Evolutionary conservation across 345 rosid species (phyloP), one percentile per base, ranked within the genome.

Genomic region (Kernera saxatilis): DNA sequence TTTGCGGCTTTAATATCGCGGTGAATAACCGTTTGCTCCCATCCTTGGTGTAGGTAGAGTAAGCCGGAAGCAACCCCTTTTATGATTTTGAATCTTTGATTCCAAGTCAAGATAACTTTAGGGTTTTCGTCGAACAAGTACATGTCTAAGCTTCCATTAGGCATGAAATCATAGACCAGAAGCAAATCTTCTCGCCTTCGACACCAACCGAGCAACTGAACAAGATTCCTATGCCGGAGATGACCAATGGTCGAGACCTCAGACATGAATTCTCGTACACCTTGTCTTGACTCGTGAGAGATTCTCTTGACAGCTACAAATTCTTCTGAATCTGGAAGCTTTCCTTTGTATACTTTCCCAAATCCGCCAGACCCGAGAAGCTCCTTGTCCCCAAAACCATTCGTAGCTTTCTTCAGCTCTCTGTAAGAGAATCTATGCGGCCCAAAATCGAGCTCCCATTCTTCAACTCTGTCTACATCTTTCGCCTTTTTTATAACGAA

Each of bases 21-120:
- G 68, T 94, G 99, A 67, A 94, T 88, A 50, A 94, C 98, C 3
- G 84, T 72, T 52, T 94, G 92, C 46, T 94, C 99, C 95, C 93
- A 91, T 67, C 80, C 99, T 80, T 91, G 96, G n/a, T 91, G 97
- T 59, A 91, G 65, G 79, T 94, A 94, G 32, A 87, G 55, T 77
- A 94, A 91, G 3, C 87, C 96, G 0, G 89, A 94, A 53, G 97
- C 97, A 32, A 91, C 93, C 6, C 84, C 98, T 80, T 84, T 88
- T 23, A 88, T 81, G 18, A 94, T 84, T 73, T 80, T 84, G 65
- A 85, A 88, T 73, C 99, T 85, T 71, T 91, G 86, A 8, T 76
- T 82, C 99, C 99, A 91, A 15, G 61, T 81, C 64, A 94, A 90
- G 77, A 80, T 67, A 19, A 70, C 25, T 66, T 59, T 75, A 17